These are phyloP conservation scores for Daedaleopsis nitida DNA, from an alignment of 768 basidiomycete species.

Conservation along the genomic window DNA sequence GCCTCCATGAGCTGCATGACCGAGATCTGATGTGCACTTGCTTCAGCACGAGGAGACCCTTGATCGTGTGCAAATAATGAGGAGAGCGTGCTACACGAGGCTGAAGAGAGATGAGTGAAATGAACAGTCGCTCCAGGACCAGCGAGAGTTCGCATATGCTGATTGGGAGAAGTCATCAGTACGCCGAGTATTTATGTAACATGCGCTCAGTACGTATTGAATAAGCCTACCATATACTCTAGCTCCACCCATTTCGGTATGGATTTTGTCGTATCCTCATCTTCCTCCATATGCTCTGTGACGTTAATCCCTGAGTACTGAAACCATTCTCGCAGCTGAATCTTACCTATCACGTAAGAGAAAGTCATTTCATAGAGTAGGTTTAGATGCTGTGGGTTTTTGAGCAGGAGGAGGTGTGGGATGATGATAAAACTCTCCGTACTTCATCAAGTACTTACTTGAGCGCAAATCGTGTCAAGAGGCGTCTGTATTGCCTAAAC, in stretches of 20 bases:
- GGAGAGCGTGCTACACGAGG: slow-evolving; percentile 60
- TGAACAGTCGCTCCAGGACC: slow-evolving; percentile 64
- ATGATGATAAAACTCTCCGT: too few relatives aligned
- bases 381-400: not conserved
- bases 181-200: not conserved
- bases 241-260: slow-evolving; percentile 91
- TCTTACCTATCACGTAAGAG: slow-evolving; percentile 30
- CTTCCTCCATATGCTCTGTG: slow-evolving; percentile 94
- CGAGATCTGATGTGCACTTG: slow-evolving; percentile 50
- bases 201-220: not conserved
- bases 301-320: not conserved
- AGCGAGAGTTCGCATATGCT: slow-evolving; percentile 87
- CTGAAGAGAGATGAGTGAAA: slow-evolving; percentile 86
- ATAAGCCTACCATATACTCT: slow-evolving; percentile 73
- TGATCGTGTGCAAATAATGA: slow-evolving; percentile 30
- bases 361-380: slow-evolving; percentile 28
- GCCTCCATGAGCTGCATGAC: slow-evolving; percentile 62
- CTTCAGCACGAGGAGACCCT: slow-evolving; percentile 31
- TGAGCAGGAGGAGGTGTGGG: too few relatives aligned
- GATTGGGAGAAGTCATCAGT: not conserved
- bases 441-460: too few relatives aligned
- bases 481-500: too few relatives aligned
- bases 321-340: not conserved
- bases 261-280: slow-evolving; percentile 70
- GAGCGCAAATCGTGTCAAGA: too few relatives aligned